phyloP scores from a whole-genome alignment of 495 filamentous ascomycete species.

The Cudoniella acicularis region DNA sequence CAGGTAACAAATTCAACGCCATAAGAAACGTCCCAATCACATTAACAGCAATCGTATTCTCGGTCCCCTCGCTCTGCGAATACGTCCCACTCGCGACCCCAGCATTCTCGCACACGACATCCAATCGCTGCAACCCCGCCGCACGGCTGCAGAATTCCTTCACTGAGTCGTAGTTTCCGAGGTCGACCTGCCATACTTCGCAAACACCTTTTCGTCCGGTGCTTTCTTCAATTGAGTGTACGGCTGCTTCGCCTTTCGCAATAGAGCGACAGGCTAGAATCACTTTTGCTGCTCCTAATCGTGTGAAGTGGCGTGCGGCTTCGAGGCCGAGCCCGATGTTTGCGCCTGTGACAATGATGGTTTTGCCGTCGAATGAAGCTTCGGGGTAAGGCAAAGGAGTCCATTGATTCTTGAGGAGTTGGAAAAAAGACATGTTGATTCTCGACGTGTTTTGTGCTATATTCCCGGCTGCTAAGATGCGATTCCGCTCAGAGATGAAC shows the following conservation, averaged over 20 bases:
- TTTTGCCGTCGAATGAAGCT: constrained; percentile 29
- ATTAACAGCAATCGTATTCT: constrained; percentile 39
- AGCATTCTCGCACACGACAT: constrained; percentile 40
- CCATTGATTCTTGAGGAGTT: no score
- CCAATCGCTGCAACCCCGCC: constrained; percentile 33
- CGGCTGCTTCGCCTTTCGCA: constrained; percentile 26
- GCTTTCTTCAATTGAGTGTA: constrained; percentile 30
- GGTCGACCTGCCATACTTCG: constrained; percentile 40
- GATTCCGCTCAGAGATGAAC: no score
- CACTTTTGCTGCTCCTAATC: constrained; percentile 33
- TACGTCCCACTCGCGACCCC: constrained; percentile 25
- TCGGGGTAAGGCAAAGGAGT: constrained; percentile 17
- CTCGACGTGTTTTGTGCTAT: no score
- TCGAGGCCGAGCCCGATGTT: constrained; percentile 54
- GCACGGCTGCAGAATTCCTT: constrained; percentile 30
- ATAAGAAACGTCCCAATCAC: constrained; percentile 48
- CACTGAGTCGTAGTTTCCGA: constrained; percentile 34
- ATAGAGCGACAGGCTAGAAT: constrained; percentile 38
- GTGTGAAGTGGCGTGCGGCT: constrained; percentile 32
- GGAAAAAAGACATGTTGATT: no score
- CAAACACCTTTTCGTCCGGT: constrained; percentile 26
- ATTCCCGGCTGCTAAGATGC: no score
- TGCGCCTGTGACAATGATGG: constrained; percentile 49
- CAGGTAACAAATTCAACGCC: constrained; percentile 36
- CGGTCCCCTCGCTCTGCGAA: constrained; percentile 20